Evolutionary conservation across 441 rosid species (phyloP).

Genomic region (Corymbia citriodora): DNA sequence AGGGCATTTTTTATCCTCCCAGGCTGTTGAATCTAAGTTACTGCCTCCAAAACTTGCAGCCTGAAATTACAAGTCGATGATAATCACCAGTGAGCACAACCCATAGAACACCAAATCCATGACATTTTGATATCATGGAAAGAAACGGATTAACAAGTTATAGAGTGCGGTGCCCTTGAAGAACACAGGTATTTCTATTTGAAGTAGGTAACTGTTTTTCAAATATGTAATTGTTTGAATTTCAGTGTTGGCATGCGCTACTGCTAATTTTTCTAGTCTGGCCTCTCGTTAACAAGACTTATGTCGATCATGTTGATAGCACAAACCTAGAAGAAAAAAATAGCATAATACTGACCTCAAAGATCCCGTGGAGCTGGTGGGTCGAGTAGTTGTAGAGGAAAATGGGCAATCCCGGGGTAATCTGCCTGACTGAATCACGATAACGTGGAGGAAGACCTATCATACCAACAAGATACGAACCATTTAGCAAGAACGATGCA

Average conservation of each 20-base stretch:
- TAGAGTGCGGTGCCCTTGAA: neutral
- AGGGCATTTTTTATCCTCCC: slow-evolving; percentile 23
- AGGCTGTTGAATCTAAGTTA: slow-evolving; percentile 22
- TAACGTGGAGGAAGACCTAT: slow-evolving; percentile 1
- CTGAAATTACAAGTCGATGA: neutral
- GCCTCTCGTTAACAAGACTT: neutral
- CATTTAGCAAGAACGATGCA: neutral
- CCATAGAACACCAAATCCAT: neutral
- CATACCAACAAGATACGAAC: neutral
- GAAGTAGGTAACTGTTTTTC: neutral
- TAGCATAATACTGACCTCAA: neutral
- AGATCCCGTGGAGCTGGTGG: slow-evolving; percentile 4
- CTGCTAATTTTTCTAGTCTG: neutral
- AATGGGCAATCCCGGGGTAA: slow-evolving; percentile 2
- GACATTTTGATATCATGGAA: neutral
- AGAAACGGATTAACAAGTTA: neutral
- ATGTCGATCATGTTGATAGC: neutral
- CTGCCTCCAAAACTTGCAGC: slow-evolving; percentile 23
- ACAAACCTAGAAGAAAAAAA: neutral
- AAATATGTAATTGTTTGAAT: neutral
- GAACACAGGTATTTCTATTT: neutral
- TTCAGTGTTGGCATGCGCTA: neutral
- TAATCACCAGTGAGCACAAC: neutral
- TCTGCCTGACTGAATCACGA: slow-evolving; percentile 2
- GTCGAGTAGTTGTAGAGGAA: slow-evolving; percentile 4